Conservation (phyloP, 495 filamentous ascomycete genomes). For the Podospora sp. region DNA sequence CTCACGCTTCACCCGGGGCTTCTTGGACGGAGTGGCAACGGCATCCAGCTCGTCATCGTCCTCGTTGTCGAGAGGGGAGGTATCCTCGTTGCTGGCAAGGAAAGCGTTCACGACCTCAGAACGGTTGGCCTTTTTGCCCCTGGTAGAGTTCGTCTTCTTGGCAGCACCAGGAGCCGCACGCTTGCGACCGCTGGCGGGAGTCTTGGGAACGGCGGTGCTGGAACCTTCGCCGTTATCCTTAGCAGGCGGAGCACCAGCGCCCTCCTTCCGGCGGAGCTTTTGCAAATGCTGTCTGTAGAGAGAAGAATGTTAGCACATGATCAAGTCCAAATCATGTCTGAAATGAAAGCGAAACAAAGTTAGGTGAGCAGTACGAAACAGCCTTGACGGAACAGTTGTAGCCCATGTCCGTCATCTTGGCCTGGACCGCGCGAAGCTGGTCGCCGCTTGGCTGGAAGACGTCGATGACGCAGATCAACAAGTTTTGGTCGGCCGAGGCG, state of each 20-base stretch:
- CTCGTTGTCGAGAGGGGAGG: constrained; percentile 4
- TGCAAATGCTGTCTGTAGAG: constrained; percentile 43
- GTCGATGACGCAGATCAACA: constrained; percentile 27
- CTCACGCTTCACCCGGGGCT: not conserved
- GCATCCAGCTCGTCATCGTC: not conserved
- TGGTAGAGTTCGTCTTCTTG: not conserved
- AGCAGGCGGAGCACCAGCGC: constrained; percentile 13
- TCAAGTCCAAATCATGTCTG: not conserved
- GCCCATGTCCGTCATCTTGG: constrained; percentile 27
- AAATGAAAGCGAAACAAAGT: too few relatives aligned
- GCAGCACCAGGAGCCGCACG: not conserved
- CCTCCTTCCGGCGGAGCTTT: constrained; percentile 43
- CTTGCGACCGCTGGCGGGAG: constrained; percentile 12
- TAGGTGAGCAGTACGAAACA: constrained; percentile 29
- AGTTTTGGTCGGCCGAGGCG: constrained; percentile 32
- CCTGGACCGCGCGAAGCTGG: constrained; percentile 26
- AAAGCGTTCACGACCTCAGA: not conserved
- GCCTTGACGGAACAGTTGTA: constrained; percentile 37
- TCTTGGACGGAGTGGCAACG: not conserved
- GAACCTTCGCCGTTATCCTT: constrained; percentile 14
- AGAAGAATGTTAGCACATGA: constrained; percentile 22
- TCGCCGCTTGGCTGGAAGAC: constrained; percentile 25
- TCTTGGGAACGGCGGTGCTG: constrained; percentile 17
- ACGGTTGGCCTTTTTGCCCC: constrained; percentile 21
- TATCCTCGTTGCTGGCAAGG: not conserved